Evolutionary conservation across 2,329 filamentous ascomycete species (phyloP).

Genomic region (Pochonia chlamydosporia): DNA sequence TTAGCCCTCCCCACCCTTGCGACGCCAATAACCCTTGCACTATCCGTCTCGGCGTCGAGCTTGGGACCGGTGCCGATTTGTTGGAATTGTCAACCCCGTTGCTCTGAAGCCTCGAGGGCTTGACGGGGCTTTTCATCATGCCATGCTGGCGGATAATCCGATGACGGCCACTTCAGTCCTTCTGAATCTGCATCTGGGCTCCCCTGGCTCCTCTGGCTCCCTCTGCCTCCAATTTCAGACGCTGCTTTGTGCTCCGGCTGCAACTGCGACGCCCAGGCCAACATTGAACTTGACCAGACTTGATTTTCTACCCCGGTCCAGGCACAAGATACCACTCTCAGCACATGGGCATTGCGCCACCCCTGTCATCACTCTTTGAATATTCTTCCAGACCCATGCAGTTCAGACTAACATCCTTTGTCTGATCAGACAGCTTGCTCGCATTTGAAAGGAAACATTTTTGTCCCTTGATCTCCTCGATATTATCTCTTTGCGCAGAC

Average conservation of each 20-base stretch:
- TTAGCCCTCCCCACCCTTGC: slow-evolving; percentile 3
- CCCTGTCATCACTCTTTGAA: slow-evolving; percentile 3
- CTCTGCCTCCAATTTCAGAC: not conserved
- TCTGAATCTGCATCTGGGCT: no score
- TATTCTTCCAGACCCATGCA: not conserved
- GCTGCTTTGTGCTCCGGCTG: not conserved
- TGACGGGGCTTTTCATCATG: not conserved
- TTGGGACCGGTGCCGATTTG: slow-evolving; percentile 7
- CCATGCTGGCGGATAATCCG: not conserved
- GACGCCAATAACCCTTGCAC: slow-evolving; percentile 1
- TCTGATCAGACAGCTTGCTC: not conserved
- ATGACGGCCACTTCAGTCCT: not conserved
- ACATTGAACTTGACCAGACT: no score
- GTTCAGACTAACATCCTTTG: slow-evolving; percentile 3
- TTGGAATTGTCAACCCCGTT: slow-evolving; percentile 2
- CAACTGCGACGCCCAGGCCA: not conserved
- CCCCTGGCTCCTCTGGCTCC: no score
- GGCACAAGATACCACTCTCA: not conserved
- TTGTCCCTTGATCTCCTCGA: not conserved
- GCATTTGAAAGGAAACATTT: not conserved
- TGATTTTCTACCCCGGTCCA: not conserved
- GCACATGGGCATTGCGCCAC: slow-evolving; percentile 1
- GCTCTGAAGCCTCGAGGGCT: not conserved
- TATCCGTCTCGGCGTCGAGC: slow-evolving; percentile 2
- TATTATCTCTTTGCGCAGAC: not conserved